Evolutionary conservation across 495 filamentous ascomycete genomes (phyloP), one percentile per base, ranked within the genome.

Genomic region (Parmelia sp.): DNA sequence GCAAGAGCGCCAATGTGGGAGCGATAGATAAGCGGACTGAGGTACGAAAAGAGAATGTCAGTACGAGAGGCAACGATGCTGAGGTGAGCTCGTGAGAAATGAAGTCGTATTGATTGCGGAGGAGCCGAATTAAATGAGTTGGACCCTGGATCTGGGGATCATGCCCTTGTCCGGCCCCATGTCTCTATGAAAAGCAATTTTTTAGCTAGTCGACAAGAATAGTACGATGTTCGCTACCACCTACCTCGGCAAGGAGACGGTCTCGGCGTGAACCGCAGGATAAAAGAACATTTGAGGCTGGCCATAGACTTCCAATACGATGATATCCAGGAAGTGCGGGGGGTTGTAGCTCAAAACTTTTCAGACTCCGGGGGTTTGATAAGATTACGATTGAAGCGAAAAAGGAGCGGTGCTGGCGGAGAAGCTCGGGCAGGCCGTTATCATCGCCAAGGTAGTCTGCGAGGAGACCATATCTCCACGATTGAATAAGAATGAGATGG

Each of bases 141-240:
- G 49, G 49, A 55, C 51, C 51, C 51, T 53, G 49, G 31, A 53
- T 4, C 51, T 27, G 45, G 45, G 23, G n/a, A 49, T 49, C 45
- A 14, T 49, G 47, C 25, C 47, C 12, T 51, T 51, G 47, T 25
- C 14, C 47, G 47, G 47, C 47, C 47, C 47, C 51, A n/a, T n/a
- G n/a, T n/a, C n/a, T n/a, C n/a, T n/a, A n/a, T n/a, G n/a, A n/a
- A n/a, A n/a, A n/a, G n/a, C 51, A 55, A 55, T 21, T 5, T 19
- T 33, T 1, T 6, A 14, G 6, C 25, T 53, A 8, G 27, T 33
- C 21, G 33, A 35, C 2, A 17, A 17, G 19, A 31, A 53, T 14
- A n/a, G n/a, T n/a, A n/a, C n/a, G n/a, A n/a, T n/a, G n/a, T n/a
- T n/a, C n/a, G n/a, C n/a, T n/a, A n/a, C n/a, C n/a, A n/a, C n/a